Percentiles rank a stretch among this genome's conserved stretches.
These are phyloP conservation scores for Coemansia sp. DNA, from an alignment of 192 early-diverging fungal species.

Conservation along the genomic window DNA sequence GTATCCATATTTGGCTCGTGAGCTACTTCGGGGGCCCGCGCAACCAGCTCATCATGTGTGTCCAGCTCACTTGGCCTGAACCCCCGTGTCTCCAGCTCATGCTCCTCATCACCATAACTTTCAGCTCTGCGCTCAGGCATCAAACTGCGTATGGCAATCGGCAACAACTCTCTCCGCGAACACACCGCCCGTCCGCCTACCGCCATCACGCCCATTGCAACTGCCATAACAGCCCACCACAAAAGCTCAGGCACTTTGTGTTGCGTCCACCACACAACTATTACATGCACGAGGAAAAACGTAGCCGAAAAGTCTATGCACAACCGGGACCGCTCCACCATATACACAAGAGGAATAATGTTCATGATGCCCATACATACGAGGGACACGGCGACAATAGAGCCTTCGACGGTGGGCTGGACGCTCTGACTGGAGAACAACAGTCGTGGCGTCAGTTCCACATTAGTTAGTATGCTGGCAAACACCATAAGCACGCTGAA, in stretches of 20 bases:
- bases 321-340: conserved; percentile 52
- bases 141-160: conserved; percentile 46
- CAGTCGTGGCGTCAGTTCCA: conserved; percentile 26
- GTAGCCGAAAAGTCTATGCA: conserved; percentile 55
- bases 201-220: conserved; percentile 23
- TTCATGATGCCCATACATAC: conserved; percentile 26
- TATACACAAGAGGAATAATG: conserved; percentile 45
- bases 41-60: not conserved
- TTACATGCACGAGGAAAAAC: conserved; percentile 43
- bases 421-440: conserved; percentile 31
- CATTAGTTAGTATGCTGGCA: conserved; percentile 18
- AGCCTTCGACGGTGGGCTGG: conserved; percentile 49
- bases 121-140: conserved; percentile 35
- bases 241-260: conserved; percentile 15
- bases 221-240: conserved; percentile 32
- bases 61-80: not conserved
- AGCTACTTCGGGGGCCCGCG: not conserved
- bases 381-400: conserved; percentile 22
- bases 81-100: conserved; percentile 18
- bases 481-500: conserved; percentile 24
- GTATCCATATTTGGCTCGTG: no score
- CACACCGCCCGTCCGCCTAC: conserved; percentile 48
- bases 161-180: conserved; percentile 46
- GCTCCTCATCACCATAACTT: conserved; percentile 22
- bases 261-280: conserved; percentile 36